These are phyloP conservation scores for Quercus rubra DNA, from an alignment of 306 rosid species.

Conservation along the genomic window DNA sequence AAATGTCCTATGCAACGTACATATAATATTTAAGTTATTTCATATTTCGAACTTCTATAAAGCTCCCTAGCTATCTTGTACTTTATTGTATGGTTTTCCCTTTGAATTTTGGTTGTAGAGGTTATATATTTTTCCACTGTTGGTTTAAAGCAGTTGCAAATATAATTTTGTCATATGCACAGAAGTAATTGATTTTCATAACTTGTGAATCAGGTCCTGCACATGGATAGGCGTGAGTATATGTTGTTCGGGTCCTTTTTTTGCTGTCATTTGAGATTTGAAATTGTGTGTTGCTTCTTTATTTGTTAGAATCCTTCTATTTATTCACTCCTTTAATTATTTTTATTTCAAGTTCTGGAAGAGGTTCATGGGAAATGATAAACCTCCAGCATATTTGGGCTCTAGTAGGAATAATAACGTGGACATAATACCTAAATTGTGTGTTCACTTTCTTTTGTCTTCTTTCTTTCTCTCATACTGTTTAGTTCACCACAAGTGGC, in stretches of 20 bases:
- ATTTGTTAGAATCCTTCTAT: neutral
- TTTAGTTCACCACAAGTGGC: neutral
- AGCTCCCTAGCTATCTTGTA: too few species aligned
- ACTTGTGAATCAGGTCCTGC: constrained; percentile 60
- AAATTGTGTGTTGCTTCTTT: neutral
- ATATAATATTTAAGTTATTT: too few species aligned
- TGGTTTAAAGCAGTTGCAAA: neutral
- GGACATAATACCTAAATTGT: constrained; percentile 92
- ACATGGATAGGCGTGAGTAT: constrained; percentile 90
- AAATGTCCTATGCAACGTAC: too few species aligned
- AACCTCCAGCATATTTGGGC: constrained; percentile 55
- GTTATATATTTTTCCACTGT: neutral
- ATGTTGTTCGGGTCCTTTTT: constrained; percentile 60
- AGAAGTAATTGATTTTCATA: neutral
- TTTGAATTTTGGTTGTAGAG: neutral
- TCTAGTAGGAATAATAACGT: constrained; percentile 91
- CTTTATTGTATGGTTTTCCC: neutral
- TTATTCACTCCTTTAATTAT: neutral
- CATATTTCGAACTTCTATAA: too few species aligned
- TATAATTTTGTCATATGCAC: neutral
- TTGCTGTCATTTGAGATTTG: neutral
- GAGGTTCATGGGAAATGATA: constrained; percentile 78
- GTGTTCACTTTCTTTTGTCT: neutral
- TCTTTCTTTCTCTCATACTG: neutral
- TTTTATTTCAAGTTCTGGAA: constrained; percentile 72